These are phyloP conservation scores for Pythium pectinolyticum DNA, from an alignment of 352 stramenopile genomes.

Conservation along the genomic window DNA sequence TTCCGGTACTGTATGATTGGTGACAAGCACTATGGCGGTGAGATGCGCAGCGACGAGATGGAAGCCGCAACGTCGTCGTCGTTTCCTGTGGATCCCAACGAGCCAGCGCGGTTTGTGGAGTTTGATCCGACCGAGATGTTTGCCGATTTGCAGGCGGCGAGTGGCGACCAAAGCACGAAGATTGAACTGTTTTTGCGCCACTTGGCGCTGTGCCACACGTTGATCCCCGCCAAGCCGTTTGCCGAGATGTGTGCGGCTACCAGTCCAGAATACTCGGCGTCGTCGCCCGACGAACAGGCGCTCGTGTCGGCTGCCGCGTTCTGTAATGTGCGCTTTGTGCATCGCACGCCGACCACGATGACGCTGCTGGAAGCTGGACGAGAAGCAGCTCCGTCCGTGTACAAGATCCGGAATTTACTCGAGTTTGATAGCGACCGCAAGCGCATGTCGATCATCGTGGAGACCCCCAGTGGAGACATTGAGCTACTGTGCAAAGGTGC, in stretches of 20 bases:
- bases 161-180: conserved; percentile 36
- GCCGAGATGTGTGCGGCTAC: conserved; percentile 78
- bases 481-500: conserved; percentile 77
- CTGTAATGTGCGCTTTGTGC: conserved; percentile 79
- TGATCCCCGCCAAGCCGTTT: conserved; percentile 72
- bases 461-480: conserved; percentile 59
- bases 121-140: conserved; percentile 76
- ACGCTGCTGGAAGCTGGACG: conserved; percentile 49
- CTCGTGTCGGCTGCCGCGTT: conserved; percentile 71
- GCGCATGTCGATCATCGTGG: conserved; percentile 96
- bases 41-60: conserved; percentile 54
- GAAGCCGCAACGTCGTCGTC: conserved; percentile 25
- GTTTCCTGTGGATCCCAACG: not conserved
- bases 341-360: conserved; percentile 63
- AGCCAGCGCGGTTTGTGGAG: conserved; percentile 47
- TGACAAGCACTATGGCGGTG: conserved; percentile 90
- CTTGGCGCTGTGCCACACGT: conserved; percentile 77
- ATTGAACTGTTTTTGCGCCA: conserved; percentile 73
- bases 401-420: conserved; percentile 92
- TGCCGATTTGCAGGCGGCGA: conserved; percentile 44
- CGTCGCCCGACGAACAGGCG: conserved; percentile 79
- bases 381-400: conserved; percentile 46
- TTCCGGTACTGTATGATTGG: conserved; percentile 96
- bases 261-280: conserved; percentile 72
- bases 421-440: conserved; percentile 98